Conservation (phyloP, 495 filamentous ascomycete species). For the Neurospora terricola region DNA sequence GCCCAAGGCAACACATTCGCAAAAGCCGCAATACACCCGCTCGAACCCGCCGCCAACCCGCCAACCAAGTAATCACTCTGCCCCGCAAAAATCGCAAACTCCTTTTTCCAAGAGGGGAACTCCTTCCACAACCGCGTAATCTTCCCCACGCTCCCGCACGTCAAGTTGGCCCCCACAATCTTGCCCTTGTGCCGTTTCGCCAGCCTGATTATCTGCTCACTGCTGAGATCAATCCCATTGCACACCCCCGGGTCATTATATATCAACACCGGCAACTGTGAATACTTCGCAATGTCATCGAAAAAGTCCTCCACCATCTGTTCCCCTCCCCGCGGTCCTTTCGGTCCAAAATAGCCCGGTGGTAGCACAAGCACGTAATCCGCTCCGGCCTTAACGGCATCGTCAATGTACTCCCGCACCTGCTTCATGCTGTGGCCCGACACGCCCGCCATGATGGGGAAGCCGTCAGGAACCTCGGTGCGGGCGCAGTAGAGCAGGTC, state of each 20-base stretch:
- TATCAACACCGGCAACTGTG: conserved; percentile 48
- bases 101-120: conserved; percentile 30
- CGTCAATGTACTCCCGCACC: conserved; percentile 46
- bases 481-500: conserved; percentile 43
- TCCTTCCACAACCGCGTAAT: conserved; percentile 39
- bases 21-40: conserved; percentile 58
- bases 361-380: conserved; percentile 54
- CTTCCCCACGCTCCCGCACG: conserved; percentile 61
- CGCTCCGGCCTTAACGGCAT: conserved; percentile 48
- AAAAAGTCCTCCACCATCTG: conserved; percentile 56
- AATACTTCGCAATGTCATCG: conserved; percentile 35
- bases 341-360: conserved; percentile 49
- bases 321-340: neutral
- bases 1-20: conserved; percentile 55
- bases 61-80: conserved; percentile 63
- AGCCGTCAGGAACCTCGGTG: conserved; percentile 33
- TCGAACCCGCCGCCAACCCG: conserved; percentile 47
- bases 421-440: conserved; percentile 57
- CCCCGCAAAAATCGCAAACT: conserved; percentile 58
- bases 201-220: conserved; percentile 47
- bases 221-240: conserved; percentile 56
- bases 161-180: conserved; percentile 56
- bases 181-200: conserved; percentile 31
- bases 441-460: conserved; percentile 53
- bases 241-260: conserved; percentile 68